Evolutionary conservation across 2,329 filamentous ascomycete genomes (phyloP), one percentile per base, ranked within the genome.

Genomic region (Colletotrichum sp.): DNA sequence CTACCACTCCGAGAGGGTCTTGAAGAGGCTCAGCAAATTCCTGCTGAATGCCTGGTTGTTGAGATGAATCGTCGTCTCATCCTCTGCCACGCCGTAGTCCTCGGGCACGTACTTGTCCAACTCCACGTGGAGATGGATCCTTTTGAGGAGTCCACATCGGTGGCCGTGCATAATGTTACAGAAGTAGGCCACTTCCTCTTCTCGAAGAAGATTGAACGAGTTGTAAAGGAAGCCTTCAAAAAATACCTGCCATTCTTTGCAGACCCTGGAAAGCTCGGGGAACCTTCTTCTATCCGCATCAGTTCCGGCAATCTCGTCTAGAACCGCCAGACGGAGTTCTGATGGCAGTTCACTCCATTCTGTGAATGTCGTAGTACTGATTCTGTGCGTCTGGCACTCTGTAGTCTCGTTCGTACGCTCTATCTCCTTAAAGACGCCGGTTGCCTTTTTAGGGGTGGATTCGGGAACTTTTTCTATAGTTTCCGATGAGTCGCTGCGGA

Each of bases 401-500:
- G 39, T 7, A 49, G 18, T 49, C 39, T 49, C 18, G 2, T 49
- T n/a, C 39, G 39, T 0, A 49, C 0, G 18, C 9, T 0, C 9
- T n/a, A 1, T 12, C 39, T n/a, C 10, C 3, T n/a, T 4, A 10
- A 2, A n/a, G 18, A 49, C 39, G 18, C 9, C 18, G 18, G 9
- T 2, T 0, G 9, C 39, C 18, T 4, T 7, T 12, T 7, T 12
- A n/a, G 5, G 9, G 4, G 39, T 44, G 18, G 39, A 10, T 49
- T 49, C 6, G 18, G 6, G 18, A n/a, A 49, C 1, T 10, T 49
- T n/a, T 1, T 1, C 39, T 0, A 2, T 49, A 7, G 9, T 49
- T 4, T 49, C 18, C 39, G 18, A 49, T 49, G 9, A 12, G 5
- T 49, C 18, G 18, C 39, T 49, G 39, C 3, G 18, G 39, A 12